Percentiles rank a stretch among this genome's conserved stretches.
These are phyloP conservation scores for Euptelea pleiosperma DNA, from an alignment of 164 flowering plant species.

Conservation along the genomic window DNA sequence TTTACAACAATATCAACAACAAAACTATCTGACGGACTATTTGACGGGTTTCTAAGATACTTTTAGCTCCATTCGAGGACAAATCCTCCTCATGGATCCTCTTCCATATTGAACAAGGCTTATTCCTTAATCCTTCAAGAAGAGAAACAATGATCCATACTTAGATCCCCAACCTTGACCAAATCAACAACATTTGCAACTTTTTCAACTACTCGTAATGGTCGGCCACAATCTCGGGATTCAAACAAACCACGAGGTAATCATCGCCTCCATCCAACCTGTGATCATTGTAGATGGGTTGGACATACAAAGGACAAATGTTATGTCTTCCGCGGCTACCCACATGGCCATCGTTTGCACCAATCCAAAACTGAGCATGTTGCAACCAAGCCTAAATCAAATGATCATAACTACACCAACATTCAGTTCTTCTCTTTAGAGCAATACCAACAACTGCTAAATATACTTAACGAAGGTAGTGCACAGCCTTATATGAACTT, in stretches of 20 bases:
- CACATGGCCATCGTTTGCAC: background rate
- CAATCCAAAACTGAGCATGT: too few species aligned
- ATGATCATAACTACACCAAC: too few species aligned
- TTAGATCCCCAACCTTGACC: background rate
- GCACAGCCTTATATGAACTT: background rate
- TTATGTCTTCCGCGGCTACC: constrained; percentile 1
- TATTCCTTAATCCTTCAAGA: background rate
- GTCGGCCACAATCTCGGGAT: background rate
- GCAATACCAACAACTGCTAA: background rate
- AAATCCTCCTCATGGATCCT: constrained; percentile 5
- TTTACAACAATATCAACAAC: background rate
- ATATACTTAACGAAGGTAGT: background rate
- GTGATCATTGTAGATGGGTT: constrained; percentile 8
- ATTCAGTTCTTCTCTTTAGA: background rate
- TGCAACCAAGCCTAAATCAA: too few species aligned
- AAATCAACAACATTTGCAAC: background rate
- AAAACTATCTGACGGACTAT: background rate
- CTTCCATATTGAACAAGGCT: background rate
- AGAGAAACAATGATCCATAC: background rate
- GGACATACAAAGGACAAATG: background rate
- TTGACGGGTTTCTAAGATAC: background rate
- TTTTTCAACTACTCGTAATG: background rate
- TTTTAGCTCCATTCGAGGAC: background rate
- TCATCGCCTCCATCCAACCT: background rate
- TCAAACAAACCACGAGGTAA: too few species aligned